Evolutionary conservation across 2,329 filamentous ascomycete genomes (phyloP).

Genomic region (Botrytis squamosa): DNA sequence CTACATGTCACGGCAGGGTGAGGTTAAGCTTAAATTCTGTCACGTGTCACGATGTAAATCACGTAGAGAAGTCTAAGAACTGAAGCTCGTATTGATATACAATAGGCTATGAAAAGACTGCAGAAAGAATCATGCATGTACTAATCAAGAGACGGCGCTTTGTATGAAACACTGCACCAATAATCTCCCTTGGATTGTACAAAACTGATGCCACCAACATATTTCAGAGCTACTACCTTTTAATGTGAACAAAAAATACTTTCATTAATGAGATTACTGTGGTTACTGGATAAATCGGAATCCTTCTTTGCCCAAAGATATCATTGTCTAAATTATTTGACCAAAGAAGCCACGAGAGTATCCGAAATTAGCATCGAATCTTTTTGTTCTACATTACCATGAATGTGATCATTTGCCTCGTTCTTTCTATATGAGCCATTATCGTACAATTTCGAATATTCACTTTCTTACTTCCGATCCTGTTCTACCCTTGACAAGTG

Average conservation of each 20-base stretch:
- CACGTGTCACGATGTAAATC: neutral
- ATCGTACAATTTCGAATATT: neutral
- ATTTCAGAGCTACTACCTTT: neutral
- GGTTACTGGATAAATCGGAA: neutral
- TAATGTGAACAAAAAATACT: neutral
- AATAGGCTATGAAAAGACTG: fast-evolving
- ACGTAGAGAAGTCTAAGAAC: fast-evolving
- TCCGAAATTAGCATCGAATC: neutral
- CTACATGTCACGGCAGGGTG: neutral
- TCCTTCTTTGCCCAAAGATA: neutral
- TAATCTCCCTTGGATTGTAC: fast-evolving
- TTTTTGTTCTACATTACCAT: neutral
- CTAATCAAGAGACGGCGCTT: too few relatives aligned
- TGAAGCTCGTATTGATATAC: fast-evolving
- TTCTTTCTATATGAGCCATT: neutral
- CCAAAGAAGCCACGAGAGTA: neutral
- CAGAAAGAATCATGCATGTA: neutral
- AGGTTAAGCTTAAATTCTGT: neutral
- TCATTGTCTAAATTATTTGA: neutral
- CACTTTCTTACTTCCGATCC: neutral
- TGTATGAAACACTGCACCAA: neutral
- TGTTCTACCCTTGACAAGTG: neutral
- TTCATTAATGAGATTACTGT: fast-evolving
- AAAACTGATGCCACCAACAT: fast-evolving
- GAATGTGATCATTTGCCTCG: fast-evolving